Conservation (phyloP, 805 yeast genomes). For the Maudiozyma pseudohumilis region DNA sequence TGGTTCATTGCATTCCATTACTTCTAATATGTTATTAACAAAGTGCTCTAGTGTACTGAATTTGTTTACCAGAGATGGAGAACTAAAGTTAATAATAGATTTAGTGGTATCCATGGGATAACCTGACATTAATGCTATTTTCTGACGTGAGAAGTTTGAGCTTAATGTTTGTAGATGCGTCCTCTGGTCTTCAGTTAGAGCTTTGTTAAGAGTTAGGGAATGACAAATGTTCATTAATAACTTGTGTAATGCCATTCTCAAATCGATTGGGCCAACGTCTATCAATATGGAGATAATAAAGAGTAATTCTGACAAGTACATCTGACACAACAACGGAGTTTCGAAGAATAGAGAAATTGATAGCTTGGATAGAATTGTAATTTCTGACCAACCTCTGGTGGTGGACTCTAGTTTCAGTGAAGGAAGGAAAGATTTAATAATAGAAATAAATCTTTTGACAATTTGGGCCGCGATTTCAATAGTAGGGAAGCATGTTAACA, state of each 20-base stretch:
- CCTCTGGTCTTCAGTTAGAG: constrained; percentile 32
- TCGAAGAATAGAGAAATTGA: constrained; percentile 60
- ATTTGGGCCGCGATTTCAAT: constrained; percentile 57
- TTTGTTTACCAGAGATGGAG: constrained; percentile 29
- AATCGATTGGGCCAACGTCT: constrained; percentile 38
- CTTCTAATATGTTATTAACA: constrained; percentile 42
- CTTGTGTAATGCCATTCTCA: constrained; percentile 50
- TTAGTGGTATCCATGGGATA: constrained; percentile 42
- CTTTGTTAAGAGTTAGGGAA: constrained; percentile 50
- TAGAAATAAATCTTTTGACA: constrained; percentile 42
- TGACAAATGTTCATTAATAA: constrained; percentile 59
- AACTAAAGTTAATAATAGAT: constrained; percentile 23
- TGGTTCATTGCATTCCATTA: constrained; percentile 37
- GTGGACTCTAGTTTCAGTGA: constrained; percentile 31
- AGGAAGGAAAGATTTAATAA: constrained; percentile 41
- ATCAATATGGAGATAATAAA: constrained; percentile 50
- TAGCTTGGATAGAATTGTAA: constrained; percentile 53
- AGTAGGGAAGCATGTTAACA: constrained; percentile 54
- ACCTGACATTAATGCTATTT: constrained; percentile 59
- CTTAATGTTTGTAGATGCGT: constrained; percentile 37
- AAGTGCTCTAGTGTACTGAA: constrained; percentile 42
- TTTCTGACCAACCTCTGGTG: constrained; percentile 53
- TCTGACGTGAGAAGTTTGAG: constrained; percentile 38
- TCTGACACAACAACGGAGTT: constrained; percentile 46
- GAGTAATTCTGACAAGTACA: constrained; percentile 59